Evolutionary conservation across 1,284 basidiomycete genomes (phyloP), one percentile per base, ranked within the genome.

Genomic region (Phylloboletellus chloephorus): DNA sequence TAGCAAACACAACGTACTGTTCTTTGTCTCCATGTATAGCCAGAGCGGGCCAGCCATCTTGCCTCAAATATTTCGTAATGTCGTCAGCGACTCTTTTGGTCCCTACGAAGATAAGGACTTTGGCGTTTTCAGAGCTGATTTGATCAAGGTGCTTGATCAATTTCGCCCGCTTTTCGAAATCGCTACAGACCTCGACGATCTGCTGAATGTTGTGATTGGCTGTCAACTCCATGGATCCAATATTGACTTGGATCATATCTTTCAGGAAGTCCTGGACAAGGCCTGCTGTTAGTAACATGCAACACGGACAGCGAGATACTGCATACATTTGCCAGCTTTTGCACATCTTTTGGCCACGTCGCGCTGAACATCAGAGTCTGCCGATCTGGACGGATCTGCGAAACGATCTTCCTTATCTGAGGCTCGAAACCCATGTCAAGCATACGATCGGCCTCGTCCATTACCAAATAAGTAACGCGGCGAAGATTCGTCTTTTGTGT

Each of bases 361-460:
- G 95, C 95, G 43, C 93, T 97, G 75, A 99, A 99, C 80, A 93
- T 90, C 47, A 94, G 74, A 1, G 91, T 93, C 64, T 97, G 94
- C 61, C 92, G 82, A 70, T 97, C 94, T 29, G 93, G 94, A 31
- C 94, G 82, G 59, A 97, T 96, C 70, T 98, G 95, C 54, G 84
- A 76, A 53, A 98, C 86, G 57, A 98, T 97, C 73, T 98, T 98
- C 64, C 94, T 80, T 62, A 98, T 98, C 66, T 98, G 95, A 45
- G 95, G 95, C 72, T 98, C 95, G 72, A 98, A 98, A 78, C 95
- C 93, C 92, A 95, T 95, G 71, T 95, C 91, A 52, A 95, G 77
- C 91, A 95, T 95, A 56, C 92, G 88, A 71, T 98, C 95, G 43
- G 95, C 95, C 68, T 98, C 96, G 67, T 98, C 95, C 86, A 98